phyloP scores from a whole-genome alignment of 1,284 basidiomycete species.

The Tremellales sp. region DNA sequence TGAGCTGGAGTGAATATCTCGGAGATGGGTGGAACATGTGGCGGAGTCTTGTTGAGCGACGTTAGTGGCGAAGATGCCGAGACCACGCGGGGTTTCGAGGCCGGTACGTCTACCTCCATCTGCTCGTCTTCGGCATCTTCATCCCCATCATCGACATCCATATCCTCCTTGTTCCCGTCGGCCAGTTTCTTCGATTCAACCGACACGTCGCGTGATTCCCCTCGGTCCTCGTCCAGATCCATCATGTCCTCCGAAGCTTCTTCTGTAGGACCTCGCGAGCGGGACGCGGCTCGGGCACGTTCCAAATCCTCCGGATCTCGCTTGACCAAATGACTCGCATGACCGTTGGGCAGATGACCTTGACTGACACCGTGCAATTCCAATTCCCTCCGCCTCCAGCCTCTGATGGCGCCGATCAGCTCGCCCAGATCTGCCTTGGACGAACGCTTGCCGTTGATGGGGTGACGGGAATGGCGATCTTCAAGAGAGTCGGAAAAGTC shows the following conservation, averaged over 20 bases:
- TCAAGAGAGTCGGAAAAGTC: conserved; percentile 11
- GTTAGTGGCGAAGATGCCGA: too few species aligned
- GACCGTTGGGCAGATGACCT: neutral
- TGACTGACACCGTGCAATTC: conserved; percentile 35
- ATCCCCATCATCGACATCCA: neutral
- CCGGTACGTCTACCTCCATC: too few species aligned
- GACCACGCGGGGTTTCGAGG: too few species aligned
- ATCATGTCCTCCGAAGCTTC: too few species aligned
- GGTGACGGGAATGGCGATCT: neutral
- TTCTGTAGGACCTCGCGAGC: too few species aligned
- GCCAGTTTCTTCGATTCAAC: too few species aligned
- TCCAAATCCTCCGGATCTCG: neutral
- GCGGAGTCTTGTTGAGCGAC: neutral
- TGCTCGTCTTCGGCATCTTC: too few species aligned
- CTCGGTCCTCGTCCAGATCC: neutral
- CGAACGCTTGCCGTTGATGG: conserved; percentile 13
- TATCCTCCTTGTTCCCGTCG: too few species aligned
- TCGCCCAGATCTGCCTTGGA: conserved; percentile 59
- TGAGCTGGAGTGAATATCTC: neutral
- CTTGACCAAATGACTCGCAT: neutral
- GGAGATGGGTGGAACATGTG: neutral
- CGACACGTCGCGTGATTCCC: too few species aligned
- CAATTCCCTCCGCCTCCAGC: conserved; percentile 53
- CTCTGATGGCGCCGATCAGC: conserved; percentile 62
- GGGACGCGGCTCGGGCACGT: too few species aligned